These are phyloP conservation scores for Lippia alba DNA, from an alignment of 305 asterid genomes.

Conservation along the genomic window DNA sequence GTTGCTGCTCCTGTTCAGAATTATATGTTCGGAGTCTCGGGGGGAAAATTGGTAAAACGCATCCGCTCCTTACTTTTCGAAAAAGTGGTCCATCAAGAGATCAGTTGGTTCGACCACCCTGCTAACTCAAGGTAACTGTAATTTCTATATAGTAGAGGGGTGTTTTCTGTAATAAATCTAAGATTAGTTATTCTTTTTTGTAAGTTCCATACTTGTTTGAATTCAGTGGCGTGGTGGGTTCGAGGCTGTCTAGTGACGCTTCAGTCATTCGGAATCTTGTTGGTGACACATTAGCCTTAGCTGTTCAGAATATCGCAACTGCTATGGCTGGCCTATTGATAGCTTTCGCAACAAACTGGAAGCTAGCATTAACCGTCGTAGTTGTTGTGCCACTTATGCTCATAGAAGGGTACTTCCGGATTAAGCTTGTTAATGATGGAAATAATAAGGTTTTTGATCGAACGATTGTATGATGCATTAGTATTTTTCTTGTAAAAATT, in stretches of 20 bases:
- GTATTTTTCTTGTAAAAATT: background rate
- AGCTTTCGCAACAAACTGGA: slow-evolving; percentile 56
- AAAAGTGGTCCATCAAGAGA: slow-evolving; percentile 52
- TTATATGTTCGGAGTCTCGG: slow-evolving; percentile 53
- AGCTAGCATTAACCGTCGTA: slow-evolving; percentile 51
- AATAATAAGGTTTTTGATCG: slow-evolving; percentile 28
- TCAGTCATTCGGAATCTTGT: slow-evolving; percentile 48
- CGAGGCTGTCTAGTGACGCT: slow-evolving; percentile 63
- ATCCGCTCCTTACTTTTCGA: slow-evolving; percentile 42
- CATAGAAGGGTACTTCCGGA: slow-evolving; percentile 42
- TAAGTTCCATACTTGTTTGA: background rate
- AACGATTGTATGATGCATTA: background rate
- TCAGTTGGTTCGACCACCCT: slow-evolving; percentile 58
- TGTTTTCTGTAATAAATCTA: too few species aligned
- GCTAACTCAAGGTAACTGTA: slow-evolving; percentile 45
- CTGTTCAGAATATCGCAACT: slow-evolving; percentile 58
- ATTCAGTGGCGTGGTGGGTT: slow-evolving; percentile 64
- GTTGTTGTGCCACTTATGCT: slow-evolving; percentile 46
- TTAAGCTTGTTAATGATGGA: slow-evolving; percentile 34
- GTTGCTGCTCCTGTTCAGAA: slow-evolving; percentile 47
- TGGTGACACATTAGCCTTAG: slow-evolving; percentile 51
- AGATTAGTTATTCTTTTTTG: background rate
- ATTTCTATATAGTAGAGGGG: background rate
- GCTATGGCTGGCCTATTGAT: slow-evolving; percentile 49
- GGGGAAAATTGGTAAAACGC: slow-evolving; percentile 47